These are phyloP conservation scores for Hsuehochloa calcarea DNA, from an alignment of 176 grass and related monocot species.

Conservation along the genomic window DNA sequence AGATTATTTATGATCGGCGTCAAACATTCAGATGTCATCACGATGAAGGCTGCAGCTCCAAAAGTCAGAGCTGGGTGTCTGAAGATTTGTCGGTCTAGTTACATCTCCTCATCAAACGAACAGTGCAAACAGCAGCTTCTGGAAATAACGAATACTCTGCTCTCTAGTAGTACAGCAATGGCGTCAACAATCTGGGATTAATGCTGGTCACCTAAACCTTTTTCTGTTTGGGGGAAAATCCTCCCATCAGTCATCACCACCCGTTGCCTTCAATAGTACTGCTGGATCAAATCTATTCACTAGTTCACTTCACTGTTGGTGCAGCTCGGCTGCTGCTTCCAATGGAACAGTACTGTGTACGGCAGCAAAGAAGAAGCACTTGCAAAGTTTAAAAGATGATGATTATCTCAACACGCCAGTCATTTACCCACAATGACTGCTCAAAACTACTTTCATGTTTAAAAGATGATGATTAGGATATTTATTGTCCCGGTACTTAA, in stretches of 20 bases:
- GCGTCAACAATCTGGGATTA: background rate
- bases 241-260: background rate
- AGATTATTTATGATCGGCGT: background rate
- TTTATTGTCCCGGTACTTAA: too few species aligned
- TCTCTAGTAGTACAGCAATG: background rate
- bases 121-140: background rate
- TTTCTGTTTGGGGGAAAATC: background rate
- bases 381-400: too few species aligned
- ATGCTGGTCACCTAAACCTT: background rate
- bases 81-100: slow-evolving; percentile 8
- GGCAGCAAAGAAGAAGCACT: background rate
- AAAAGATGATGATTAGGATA: too few species aligned
- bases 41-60: background rate
- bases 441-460: too few species aligned
- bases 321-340: background rate
- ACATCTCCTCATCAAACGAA: background rate
- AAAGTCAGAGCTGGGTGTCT: background rate
- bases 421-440: too few species aligned
- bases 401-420: too few species aligned
- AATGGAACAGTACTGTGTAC: too few species aligned
- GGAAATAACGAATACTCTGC: background rate
- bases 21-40: background rate
- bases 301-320: background rate
- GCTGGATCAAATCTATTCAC: background rate
- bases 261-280: background rate